Conservation (phyloP, 305 asterid genomes). For the Plantago coronopus region DNA sequence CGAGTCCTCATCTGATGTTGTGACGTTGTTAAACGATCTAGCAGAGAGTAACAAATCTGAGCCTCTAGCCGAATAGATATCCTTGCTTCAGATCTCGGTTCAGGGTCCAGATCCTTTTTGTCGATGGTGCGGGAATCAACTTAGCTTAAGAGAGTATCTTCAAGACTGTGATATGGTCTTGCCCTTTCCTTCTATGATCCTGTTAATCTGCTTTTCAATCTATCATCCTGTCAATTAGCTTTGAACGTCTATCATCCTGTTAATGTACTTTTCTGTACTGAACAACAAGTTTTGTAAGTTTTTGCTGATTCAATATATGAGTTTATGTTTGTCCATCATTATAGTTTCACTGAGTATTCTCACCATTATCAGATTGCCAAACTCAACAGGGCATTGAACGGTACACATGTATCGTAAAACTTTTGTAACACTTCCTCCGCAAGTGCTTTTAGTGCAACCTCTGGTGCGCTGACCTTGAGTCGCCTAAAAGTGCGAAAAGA, state of each 20-base stretch:
- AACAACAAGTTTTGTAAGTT: background rate
- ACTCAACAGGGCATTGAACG: background rate
- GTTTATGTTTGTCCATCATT: no score
- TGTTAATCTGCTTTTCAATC: background rate
- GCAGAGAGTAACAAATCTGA: slow-evolving; percentile 28
- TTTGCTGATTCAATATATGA: no score
- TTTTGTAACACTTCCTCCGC: no score
- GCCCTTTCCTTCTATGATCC: background rate
- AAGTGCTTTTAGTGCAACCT: no score
- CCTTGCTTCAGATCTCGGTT: background rate
- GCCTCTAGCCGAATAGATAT: background rate
- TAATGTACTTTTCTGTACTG: background rate
- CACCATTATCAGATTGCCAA: background rate
- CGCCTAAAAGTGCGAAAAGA: no score
- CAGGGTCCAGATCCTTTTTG: background rate
- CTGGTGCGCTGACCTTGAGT: no score
- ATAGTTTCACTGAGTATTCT: background rate
- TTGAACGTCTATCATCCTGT: background rate
- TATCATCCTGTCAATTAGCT: background rate
- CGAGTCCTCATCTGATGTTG: slow-evolving; percentile 70
- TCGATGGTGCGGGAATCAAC: background rate
- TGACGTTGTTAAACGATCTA: slow-evolving; percentile 56
- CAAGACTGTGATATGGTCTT: background rate
- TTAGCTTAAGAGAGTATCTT: background rate
- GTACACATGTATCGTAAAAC: no score